phyloP scores from a whole-genome alignment of 2,329 filamentous ascomycete genomes.

The Bretziella fagacearum region DNA sequence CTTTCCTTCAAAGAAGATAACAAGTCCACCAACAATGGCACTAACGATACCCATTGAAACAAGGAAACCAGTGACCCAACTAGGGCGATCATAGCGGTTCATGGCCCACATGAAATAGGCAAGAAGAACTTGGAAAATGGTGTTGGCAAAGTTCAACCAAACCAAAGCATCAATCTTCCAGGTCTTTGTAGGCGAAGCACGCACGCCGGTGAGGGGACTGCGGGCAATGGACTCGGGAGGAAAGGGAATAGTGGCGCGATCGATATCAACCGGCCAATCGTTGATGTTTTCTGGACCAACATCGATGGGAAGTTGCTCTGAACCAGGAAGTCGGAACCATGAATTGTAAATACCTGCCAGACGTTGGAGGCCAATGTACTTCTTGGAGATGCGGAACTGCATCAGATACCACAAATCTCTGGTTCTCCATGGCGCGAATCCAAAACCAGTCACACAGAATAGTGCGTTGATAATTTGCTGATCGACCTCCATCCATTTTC shows the following conservation, averaged over 20 bases:
- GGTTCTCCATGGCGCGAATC: slow-evolving; percentile 69
- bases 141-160: slow-evolving; percentile 65
- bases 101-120: slow-evolving; percentile 72
- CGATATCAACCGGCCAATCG: slow-evolving; percentile 22
- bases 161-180: slow-evolving; percentile 72
- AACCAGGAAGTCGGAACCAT: slow-evolving; percentile 60
- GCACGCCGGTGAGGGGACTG: slow-evolving; percentile 51
- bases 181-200: slow-evolving; percentile 46
- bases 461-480: slow-evolving; percentile 54
- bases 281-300: slow-evolving; percentile 37
- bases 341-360: slow-evolving; percentile 57
- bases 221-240: slow-evolving; percentile 47
- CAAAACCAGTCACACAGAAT: slow-evolving; percentile 77
- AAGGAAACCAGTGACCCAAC: slow-evolving; percentile 65
- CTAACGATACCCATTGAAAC: slow-evolving; percentile 56
- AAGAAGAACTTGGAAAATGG: slow-evolving; percentile 55
- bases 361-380: slow-evolving; percentile 41
- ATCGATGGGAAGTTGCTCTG: slow-evolving; percentile 36
- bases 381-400: slow-evolving; percentile 39
- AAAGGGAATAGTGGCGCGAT: slow-evolving; percentile 33
- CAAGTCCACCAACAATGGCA: slow-evolving; percentile 45
- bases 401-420: slow-evolving; percentile 61
- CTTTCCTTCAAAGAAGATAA: slow-evolving; percentile 56
- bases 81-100: slow-evolving; percentile 55
- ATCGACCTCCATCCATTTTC: slow-evolving; percentile 72